Conservation (phyloP, 2,329 filamentous ascomycete species). For the Amylocarpus encephaloides region DNA sequence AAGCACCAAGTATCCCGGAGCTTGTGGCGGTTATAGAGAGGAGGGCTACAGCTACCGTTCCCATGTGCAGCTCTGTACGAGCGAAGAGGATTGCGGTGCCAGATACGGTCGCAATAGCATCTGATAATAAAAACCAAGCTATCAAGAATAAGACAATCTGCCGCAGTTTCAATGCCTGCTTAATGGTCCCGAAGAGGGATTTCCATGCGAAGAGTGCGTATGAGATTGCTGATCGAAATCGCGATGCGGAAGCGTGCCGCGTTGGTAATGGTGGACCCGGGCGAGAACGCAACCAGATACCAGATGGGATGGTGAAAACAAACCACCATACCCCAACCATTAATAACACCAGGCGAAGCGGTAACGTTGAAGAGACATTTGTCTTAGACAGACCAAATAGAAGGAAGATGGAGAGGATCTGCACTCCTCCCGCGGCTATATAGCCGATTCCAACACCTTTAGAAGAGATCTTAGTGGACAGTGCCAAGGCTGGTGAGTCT, state of each 20-base stretch:
- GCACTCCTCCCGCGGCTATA: conserved; percentile 74
- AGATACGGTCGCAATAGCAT: conserved; percentile 88
- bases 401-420: conserved; percentile 72
- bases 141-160: conserved; percentile 73
- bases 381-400: conserved; percentile 46
- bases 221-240: conserved; percentile 45
- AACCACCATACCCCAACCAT: conserved; percentile 87
- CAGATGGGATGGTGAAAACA: conserved; percentile 76
- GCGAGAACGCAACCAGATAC: conserved; percentile 75
- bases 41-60: conserved; percentile 76
- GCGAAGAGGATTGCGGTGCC: conserved; percentile 94
- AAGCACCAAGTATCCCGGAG: conserved; percentile 78
- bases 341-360: conserved; percentile 77
- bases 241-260: conserved; percentile 15
- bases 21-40: conserved; percentile 90
- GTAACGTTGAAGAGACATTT: conserved; percentile 66
- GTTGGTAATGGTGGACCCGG: conserved; percentile 69
- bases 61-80: conserved; percentile 87
- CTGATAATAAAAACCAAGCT: conserved; percentile 91
- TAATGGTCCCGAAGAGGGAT: conserved; percentile 71
- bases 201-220: conserved; percentile 83
- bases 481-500: conserved; percentile 60
- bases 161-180: conserved; percentile 62
- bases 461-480: conserved; percentile 86
- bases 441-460: conserved; percentile 93